Evolutionary conservation across 371 early-diverging fungal genomes (phyloP).

Genomic region (Zancudomyces culisetae): DNA sequence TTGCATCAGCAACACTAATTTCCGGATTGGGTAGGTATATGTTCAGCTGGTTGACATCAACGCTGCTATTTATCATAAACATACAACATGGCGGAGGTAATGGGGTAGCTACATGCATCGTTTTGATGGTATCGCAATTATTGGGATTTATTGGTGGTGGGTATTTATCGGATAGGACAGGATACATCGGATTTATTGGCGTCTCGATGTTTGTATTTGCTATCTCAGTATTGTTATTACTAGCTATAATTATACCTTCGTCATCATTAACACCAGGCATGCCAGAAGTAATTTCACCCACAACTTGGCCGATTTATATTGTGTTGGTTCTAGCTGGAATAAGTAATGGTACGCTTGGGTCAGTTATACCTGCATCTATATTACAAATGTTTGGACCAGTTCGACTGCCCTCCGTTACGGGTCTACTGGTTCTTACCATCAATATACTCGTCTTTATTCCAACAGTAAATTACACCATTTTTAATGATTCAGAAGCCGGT

Average conservation of each 20-base stretch:
- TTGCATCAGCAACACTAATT: slow-evolving; percentile 8
- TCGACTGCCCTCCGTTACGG: neutral
- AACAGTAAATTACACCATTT: too few species aligned
- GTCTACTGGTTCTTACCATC: neutral
- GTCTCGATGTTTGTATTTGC: neutral
- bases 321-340: neutral
- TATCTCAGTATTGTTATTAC: too few species aligned
- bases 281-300: neutral
- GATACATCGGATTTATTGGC: slow-evolving; percentile 13
- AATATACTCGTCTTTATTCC: too few species aligned
- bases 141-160: slow-evolving; percentile 11
- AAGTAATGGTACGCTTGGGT: neutral
- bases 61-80: slow-evolving; percentile 4
- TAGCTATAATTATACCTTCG: too few species aligned
- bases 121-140: slow-evolving; percentile 5
- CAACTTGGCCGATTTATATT: neutral
- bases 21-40: slow-evolving; percentile 7
- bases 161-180: slow-evolving; percentile 6
- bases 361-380: neutral
- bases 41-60: slow-evolving; percentile 12
- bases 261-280: too few species aligned
- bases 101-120: slow-evolving; percentile 2
- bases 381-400: neutral
- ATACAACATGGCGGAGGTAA: neutral
- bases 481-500: too few species aligned